Percentiles rank a stretch among this genome's conserved stretches.
Evolutionary conservation across 495 filamentous ascomycete species (phyloP).

Genomic region (Massariosphaeria phaeospora): DNA sequence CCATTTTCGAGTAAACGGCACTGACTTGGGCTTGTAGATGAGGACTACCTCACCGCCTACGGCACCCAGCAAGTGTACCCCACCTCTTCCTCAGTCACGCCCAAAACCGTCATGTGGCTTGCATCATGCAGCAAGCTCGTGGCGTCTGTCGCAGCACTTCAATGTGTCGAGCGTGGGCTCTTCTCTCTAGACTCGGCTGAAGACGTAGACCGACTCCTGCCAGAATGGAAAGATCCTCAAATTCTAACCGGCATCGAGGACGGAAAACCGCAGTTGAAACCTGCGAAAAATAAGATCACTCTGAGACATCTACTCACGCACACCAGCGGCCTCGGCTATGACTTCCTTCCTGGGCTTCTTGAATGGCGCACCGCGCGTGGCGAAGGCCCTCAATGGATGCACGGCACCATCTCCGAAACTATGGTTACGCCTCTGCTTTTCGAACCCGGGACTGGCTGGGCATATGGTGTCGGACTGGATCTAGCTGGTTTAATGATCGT

Average conservation of each 20-base stretch:
- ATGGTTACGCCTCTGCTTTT: conserved; percentile 30
- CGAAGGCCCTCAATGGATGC: background rate
- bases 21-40: background rate
- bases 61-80: conserved; percentile 12
- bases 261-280: conserved; percentile 10
- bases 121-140: conserved; percentile 26
- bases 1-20: background rate
- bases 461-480: conserved; percentile 34
- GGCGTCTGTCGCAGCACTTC: conserved; percentile 20
- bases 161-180: conserved; percentile 23
- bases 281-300: conserved; percentile 28
- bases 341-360: conserved; percentile 2
- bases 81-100: conserved; percentile 7
- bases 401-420: background rate
- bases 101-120: conserved; percentile 12
- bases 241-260: conserved; percentile 33
- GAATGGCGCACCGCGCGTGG: background rate
- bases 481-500: conserved; percentile 25
- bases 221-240: conserved; percentile 29
- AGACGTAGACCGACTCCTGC: conserved; percentile 24
- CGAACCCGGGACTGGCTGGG: conserved; percentile 36
- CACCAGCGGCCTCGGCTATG: conserved; percentile 15
- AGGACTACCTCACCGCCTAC: conserved; percentile 8
- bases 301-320: conserved; percentile 5
- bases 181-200: conserved; percentile 10